These are phyloP conservation scores for Yarrowia hollandica DNA, from an alignment of 805 yeast genomes.

Conservation along the genomic window DNA sequence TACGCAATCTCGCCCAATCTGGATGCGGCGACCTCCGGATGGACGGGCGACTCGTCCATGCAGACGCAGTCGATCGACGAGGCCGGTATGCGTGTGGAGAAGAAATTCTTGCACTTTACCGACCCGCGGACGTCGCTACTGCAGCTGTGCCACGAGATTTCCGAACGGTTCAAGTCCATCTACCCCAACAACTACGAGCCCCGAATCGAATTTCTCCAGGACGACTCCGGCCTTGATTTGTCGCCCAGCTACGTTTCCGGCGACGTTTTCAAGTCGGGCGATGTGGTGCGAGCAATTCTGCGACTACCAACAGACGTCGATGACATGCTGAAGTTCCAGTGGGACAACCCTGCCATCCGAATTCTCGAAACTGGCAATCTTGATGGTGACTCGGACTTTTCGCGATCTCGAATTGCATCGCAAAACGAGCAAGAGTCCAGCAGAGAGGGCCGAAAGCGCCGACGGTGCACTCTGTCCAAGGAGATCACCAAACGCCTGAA, in stretches of 20 bases:
- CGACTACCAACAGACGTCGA: slow-evolving; percentile 20
- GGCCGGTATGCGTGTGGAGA: slow-evolving; percentile 18
- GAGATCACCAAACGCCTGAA: slow-evolving; percentile 18
- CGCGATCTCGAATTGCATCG: neutral
- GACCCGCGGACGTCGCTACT: slow-evolving; percentile 6
- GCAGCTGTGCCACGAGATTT: slow-evolving; percentile 9
- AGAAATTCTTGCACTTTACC: slow-evolving; percentile 19
- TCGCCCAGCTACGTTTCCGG: neutral
- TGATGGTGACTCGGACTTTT: neutral
- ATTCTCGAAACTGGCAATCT: neutral
- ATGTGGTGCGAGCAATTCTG: slow-evolving; percentile 13
- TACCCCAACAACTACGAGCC: slow-evolving; percentile 17
- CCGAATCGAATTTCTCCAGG: slow-evolving; percentile 11
- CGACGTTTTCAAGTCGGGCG: neutral
- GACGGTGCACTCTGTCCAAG: slow-evolving; percentile 3
- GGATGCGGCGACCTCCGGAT: neutral
- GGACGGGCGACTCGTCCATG: neutral
- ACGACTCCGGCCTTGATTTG: slow-evolving; percentile 1
- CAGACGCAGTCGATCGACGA: slow-evolving; percentile 5
- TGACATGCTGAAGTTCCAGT: neutral
- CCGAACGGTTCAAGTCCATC: slow-evolving; percentile 10
- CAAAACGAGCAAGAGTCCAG: too few species aligned
- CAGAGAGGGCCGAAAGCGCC: slow-evolving; percentile 11
- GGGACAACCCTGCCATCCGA: neutral
- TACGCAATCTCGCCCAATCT: slow-evolving; percentile 17